phyloP scores from a whole-genome alignment of 331 rosid species.

The Stylosanthes scabra region DNA sequence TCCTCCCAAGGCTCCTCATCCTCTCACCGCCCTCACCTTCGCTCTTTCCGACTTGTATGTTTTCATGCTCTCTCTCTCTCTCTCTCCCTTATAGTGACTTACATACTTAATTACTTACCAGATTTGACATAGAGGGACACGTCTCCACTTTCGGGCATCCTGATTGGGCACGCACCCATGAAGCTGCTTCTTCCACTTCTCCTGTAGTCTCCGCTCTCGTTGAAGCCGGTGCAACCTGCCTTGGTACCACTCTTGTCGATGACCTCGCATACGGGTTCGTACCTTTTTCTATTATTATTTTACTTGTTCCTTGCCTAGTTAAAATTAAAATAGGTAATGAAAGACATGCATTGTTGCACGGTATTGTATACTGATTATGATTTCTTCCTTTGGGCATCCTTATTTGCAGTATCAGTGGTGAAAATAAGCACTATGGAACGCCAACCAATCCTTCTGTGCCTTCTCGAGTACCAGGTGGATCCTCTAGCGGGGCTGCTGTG shows the following conservation, averaged over 20 bases:
- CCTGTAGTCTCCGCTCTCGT: conserved; percentile 69
- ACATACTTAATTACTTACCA: conserved; percentile 26
- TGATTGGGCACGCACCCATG: conserved; percentile 88
- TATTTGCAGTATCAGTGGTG: conserved; percentile 76
- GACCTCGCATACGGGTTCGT: conserved; percentile 76
- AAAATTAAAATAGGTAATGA: background rate
- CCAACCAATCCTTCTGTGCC: conserved; percentile 86
- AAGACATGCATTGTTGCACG: background rate
- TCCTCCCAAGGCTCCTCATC: conserved; percentile 98
- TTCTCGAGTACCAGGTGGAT: conserved; percentile 83
- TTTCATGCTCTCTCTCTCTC: background rate
- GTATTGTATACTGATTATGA: background rate
- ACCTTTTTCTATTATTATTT: background rate
- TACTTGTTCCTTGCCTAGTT: no score
- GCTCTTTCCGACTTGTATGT: conserved; percentile 81
- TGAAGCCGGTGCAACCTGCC: conserved; percentile 90
- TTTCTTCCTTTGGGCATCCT: conserved; percentile 21
- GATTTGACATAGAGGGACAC: conserved; percentile 82
- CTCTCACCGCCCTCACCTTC: conserved; percentile 82
- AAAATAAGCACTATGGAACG: conserved; percentile 77
- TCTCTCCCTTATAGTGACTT: no score
- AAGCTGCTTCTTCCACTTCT: conserved; percentile 76
- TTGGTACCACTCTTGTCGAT: conserved; percentile 78
- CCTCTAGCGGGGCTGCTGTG: conserved; percentile 95
- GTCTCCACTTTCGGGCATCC: conserved; percentile 94